These are phyloP conservation scores for Backusella tuberculispora DNA, from an alignment of 192 early-diverging fungal genomes.

Conservation along the genomic window DNA sequence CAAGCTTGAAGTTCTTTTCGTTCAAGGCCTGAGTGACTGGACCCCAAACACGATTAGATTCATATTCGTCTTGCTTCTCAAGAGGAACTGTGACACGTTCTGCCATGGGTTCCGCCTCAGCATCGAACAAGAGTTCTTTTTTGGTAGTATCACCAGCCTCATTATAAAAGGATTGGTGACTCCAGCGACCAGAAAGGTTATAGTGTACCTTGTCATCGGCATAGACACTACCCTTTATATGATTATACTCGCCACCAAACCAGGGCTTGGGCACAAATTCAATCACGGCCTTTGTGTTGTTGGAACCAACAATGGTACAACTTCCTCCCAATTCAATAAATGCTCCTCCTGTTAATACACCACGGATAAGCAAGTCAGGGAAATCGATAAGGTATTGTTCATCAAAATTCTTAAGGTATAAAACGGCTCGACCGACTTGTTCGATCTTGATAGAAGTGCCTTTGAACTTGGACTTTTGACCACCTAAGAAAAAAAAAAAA, in stretches of 20 bases:
- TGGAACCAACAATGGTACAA: slow-evolving; percentile 59
- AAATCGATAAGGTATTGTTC: slow-evolving; percentile 62
- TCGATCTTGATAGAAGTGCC: slow-evolving; percentile 64
- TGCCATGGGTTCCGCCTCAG: slow-evolving; percentile 57
- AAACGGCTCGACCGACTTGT: slow-evolving; percentile 64
- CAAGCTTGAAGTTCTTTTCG: slow-evolving; percentile 64
- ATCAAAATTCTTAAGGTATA: slow-evolving; percentile 56
- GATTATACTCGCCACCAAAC: slow-evolving; percentile 67
- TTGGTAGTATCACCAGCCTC: slow-evolving; percentile 36
- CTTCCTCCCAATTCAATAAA: slow-evolving; percentile 68
- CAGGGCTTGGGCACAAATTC: slow-evolving; percentile 67
- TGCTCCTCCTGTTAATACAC: slow-evolving; percentile 60
- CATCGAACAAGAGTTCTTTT: slow-evolving; percentile 67
- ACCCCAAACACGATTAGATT: slow-evolving; percentile 74
- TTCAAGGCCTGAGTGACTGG: slow-evolving; percentile 66
- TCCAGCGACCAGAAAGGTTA: slow-evolving; percentile 40
- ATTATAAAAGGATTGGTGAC: slow-evolving; percentile 40
- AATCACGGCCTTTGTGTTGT: slow-evolving; percentile 56
- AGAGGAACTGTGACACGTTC: slow-evolving; percentile 62
- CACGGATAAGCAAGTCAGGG: slow-evolving; percentile 63
- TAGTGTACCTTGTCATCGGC: slow-evolving; percentile 28
- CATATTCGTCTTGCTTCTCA: slow-evolving; percentile 62
- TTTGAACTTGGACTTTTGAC: slow-evolving; percentile 68
- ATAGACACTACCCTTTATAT: slow-evolving; percentile 41
- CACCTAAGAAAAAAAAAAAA: slow-evolving; percentile 42